These are phyloP conservation scores for Syzygium grande DNA, from an alignment of 345 rosid species.

Conservation along the genomic window DNA sequence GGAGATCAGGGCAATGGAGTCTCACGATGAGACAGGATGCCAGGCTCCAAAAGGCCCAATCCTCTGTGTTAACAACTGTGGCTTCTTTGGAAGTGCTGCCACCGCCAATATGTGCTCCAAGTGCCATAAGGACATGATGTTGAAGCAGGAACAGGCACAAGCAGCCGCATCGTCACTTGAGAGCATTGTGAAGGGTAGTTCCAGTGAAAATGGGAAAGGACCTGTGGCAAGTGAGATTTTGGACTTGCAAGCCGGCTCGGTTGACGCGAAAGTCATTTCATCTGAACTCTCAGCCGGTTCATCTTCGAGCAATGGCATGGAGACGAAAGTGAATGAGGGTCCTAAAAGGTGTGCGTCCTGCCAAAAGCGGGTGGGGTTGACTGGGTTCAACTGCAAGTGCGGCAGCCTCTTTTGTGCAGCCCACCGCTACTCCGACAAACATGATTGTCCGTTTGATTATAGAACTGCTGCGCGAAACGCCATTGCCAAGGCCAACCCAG, in stretches of 20 bases:
- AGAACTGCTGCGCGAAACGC: constrained; percentile 41
- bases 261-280: constrained; percentile 9
- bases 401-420: constrained; percentile 52
- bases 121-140: constrained; percentile 41
- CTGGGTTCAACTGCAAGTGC: constrained; percentile 61
- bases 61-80: constrained; percentile 43
- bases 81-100: constrained; percentile 55
- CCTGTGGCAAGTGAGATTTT: constrained; percentile 3
- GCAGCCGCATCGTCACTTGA: constrained; percentile 33
- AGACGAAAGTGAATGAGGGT: constrained; percentile 27
- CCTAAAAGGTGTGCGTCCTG: constrained; percentile 49
- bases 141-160: constrained; percentile 41
- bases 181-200: constrained; percentile 30
- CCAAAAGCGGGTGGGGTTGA: constrained; percentile 49
- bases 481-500: constrained; percentile 61
- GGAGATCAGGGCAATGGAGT: constrained; percentile 29
- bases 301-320: constrained; percentile 1
- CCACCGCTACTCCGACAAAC: constrained; percentile 73
- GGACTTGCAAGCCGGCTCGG: constrained; percentile 12
- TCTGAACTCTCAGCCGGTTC: constrained; percentile 8
- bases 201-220: constrained; percentile 18
- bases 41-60: constrained; percentile 43
- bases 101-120: constrained; percentile 56
- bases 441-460: constrained; percentile 60
- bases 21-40: constrained; percentile 48